phyloP scores from a whole-genome alignment of 805 yeast species.

The Crinitomyces ghanaensis region DNA sequence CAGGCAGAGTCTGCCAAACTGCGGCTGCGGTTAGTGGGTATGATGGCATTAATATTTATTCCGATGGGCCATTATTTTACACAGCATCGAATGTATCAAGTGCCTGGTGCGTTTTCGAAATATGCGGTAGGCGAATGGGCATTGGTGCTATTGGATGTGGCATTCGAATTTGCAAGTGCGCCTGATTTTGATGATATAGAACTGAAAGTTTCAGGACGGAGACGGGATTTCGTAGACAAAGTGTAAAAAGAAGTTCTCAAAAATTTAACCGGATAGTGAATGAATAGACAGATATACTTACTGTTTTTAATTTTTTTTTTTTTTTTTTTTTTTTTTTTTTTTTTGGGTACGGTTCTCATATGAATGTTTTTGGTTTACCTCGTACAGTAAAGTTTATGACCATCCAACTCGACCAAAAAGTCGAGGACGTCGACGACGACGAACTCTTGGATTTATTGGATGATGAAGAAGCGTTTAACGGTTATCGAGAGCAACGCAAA shows the following conservation, averaged over 20 bases:
- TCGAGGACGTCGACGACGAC: slow-evolving; percentile 16
- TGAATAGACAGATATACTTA: too few relatives aligned
- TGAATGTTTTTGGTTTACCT: too few relatives aligned
- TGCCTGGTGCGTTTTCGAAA: slow-evolving; percentile 70
- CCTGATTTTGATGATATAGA: slow-evolving; percentile 46
- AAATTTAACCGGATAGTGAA: background rate
- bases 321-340: too few relatives aligned
- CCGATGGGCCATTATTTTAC: slow-evolving; percentile 69
- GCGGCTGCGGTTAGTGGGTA: slow-evolving; percentile 35
- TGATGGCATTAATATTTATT: slow-evolving; percentile 50
- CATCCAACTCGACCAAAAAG: background rate
- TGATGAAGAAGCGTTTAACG: slow-evolving; percentile 35
- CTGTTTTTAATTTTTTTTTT: too few relatives aligned
- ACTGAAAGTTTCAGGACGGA: slow-evolving; percentile 20
- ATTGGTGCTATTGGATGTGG: slow-evolving; percentile 57
- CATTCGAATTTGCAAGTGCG: slow-evolving; percentile 60
- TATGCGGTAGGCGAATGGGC: slow-evolving; percentile 82
- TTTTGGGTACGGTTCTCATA: too few relatives aligned
- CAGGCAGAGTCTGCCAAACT: slow-evolving; percentile 25
- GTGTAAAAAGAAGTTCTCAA: too few relatives aligned
- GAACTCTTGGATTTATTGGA: slow-evolving; percentile 25
- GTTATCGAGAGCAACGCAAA: slow-evolving; percentile 53
- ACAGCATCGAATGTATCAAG: slow-evolving; percentile 63
- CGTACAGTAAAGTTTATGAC: too few relatives aligned
- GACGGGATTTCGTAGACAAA: background rate